Conservation (phyloP, 257 asterid genomes). For the Fraxinus pennsylvanica region DNA sequence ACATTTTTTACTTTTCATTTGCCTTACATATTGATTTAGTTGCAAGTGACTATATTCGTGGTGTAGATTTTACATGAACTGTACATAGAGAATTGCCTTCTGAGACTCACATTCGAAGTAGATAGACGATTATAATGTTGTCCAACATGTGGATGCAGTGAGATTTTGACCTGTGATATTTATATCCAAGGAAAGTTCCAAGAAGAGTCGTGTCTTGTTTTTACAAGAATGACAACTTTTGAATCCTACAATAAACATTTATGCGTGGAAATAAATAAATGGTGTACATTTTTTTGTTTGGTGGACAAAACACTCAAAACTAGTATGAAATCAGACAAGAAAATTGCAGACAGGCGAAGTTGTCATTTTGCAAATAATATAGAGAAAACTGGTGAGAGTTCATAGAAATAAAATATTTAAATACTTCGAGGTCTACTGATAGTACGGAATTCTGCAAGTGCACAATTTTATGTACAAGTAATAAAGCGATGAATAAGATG, state of each 20-base stretch:
- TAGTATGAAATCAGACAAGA: too few relatives aligned
- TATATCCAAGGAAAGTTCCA: not conserved
- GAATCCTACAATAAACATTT: not conserved
- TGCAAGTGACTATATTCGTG: not conserved
- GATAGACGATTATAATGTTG: not conserved
- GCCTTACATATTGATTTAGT: too few relatives aligned
- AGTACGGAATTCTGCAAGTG: too few relatives aligned
- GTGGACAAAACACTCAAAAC: not conserved
- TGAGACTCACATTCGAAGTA: not conserved
- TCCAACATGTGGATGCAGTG: not conserved
- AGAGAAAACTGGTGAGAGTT: too few relatives aligned
- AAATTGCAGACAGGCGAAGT: too few relatives aligned
- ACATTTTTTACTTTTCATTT: not conserved
- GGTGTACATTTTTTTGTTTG: not conserved
- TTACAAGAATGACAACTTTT: not conserved
- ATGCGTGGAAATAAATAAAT: not conserved
- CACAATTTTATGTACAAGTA: too few relatives aligned
- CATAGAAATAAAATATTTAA: too few relatives aligned
- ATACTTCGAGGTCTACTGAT: too few relatives aligned
- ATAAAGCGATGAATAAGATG: too few relatives aligned
- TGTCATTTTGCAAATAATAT: too few relatives aligned
- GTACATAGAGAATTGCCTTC: not conserved
- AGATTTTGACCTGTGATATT: not conserved
- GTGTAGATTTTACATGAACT: not conserved
- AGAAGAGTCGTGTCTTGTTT: not conserved